Evolutionary conservation across 2,329 filamentous ascomycete species (phyloP), one percentile per base, ranked within the genome.

Genomic region (Trichoderma aggressivum): DNA sequence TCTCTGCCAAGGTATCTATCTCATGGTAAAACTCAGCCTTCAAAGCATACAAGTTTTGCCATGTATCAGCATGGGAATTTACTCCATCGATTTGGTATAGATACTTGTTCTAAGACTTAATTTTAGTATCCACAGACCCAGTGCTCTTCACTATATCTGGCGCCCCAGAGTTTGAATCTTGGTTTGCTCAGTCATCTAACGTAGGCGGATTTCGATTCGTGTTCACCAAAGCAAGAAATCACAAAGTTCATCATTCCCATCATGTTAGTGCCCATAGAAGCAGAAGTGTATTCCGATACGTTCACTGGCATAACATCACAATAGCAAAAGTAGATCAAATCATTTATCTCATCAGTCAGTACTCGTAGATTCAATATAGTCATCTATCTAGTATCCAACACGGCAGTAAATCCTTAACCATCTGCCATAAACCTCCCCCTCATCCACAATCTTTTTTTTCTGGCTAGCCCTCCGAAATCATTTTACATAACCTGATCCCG

Each of bases 341-440:
- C 7, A 8, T 28, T 16, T 18, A 26, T 56, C 58, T 70, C 59
- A 62, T 62, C 59, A 70, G 58, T 70, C 59, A 59, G 43, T 14
- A 26, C 58, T 50, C 39, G 82, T 85, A 85, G 84, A 85, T 86
- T 87, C 85, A 84, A 14, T 36, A 85, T 75, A 77, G 84, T 83
- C 84, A 71, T 86, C 85, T 86, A 86, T 80, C 71, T 59, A 73
- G 71, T 70, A 71, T 70, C 61, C 50, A 64, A 47, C 53, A 3
- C 71, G 61, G 60, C 60, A 70, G 68, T 61, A n/a, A 59, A 61
- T 66, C 67, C 71, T 72, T 72, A 36, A 59, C 61, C 59, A 73
- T 72, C 75, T 77, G 75, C 73, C 76, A 36, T 59, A 69, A 43
- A 73, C 75, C 72, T 70, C 72, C 74, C 71, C 72, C 74, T 72